Evolutionary conservation across 83 land plant species (phyloP).

Genomic region (Isoetes engelmannii): DNA sequence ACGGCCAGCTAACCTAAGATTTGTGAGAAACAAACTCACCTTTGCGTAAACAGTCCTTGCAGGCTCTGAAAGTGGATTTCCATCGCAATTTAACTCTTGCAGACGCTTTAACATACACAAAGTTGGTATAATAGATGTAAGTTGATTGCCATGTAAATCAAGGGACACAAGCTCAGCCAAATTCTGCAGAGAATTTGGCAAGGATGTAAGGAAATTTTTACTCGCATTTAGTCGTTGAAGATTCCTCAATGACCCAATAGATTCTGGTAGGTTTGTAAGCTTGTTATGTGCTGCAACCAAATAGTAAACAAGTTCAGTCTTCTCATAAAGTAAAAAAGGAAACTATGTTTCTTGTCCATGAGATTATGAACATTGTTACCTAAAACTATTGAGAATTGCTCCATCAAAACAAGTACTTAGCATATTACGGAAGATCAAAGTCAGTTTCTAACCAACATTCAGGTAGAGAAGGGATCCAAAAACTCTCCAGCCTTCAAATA

Average conservation of each 20-base stretch:
- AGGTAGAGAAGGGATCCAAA: constrained; percentile 16
- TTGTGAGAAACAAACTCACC: no score
- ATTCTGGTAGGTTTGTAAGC: constrained; percentile 21
- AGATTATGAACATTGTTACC: background rate
- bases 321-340: no score
- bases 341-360: background rate
- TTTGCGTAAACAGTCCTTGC: constrained; percentile 14
- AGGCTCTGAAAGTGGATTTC: constrained; percentile 34
- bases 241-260: constrained; percentile 21
- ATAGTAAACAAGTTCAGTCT: background rate
- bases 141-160: constrained; percentile 26
- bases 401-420: no score
- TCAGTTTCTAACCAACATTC: constrained; percentile 29
- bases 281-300: constrained; percentile 25
- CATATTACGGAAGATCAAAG: no score
- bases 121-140: constrained; percentile 25
- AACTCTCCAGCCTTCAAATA: constrained; percentile 26
- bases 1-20: no score
- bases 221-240: constrained; percentile 32
- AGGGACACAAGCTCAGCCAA: constrained; percentile 24
- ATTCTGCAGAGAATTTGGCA: constrained; percentile 23
- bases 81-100: constrained; percentile 27
- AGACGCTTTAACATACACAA: constrained; percentile 28
- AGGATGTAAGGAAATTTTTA: constrained; percentile 23
- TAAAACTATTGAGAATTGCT: no score